A percentile compares a stretch with the other conserved stretches of the same genome.
Evolutionary conservation across 2,329 filamentous ascomycete genomes (phyloP).

Genomic region (Arthrobotrys entomopaga): DNA sequence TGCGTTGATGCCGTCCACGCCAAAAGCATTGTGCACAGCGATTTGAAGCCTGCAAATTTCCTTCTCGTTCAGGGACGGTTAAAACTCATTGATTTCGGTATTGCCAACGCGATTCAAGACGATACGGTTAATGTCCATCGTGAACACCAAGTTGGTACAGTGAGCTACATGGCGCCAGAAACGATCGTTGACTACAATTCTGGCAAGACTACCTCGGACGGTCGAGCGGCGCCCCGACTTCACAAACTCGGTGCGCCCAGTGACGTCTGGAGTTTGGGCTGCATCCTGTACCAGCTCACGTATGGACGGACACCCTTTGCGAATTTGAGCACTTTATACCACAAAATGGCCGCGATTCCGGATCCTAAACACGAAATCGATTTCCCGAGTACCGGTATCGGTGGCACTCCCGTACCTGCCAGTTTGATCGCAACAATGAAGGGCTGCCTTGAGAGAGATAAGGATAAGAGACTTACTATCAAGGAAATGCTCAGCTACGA

Average conservation of each 20-base stretch:
- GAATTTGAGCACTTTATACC: slow-evolving; percentile 87
- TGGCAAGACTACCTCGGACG: slow-evolving; percentile 66
- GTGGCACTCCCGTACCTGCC: slow-evolving; percentile 70
- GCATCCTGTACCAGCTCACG: slow-evolving; percentile 97
- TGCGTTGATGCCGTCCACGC: slow-evolving; percentile 90
- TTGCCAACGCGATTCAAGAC: slow-evolving; percentile 96
- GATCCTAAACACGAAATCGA: slow-evolving; percentile 79
- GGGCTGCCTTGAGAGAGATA: slow-evolving; percentile 72
- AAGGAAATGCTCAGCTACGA: slow-evolving; percentile 70
- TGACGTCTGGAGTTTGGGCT: slow-evolving; percentile 95
- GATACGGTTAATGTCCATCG: slow-evolving; percentile 97
- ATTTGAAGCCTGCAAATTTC: slow-evolving; percentile 97
- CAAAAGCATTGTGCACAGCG: slow-evolving; percentile 92
- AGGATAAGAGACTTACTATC: slow-evolving; percentile 72
- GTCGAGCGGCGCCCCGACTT: slow-evolving; percentile 63
- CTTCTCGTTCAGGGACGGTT: slow-evolving; percentile 87
- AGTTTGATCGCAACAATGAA: slow-evolving; percentile 72
- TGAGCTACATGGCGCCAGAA: slow-evolving; percentile 99
- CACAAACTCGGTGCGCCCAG: slow-evolving; percentile 97
- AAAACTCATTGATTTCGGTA: slow-evolving; percentile 98
- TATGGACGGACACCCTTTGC: slow-evolving; percentile 97
- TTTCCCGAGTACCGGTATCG: slow-evolving; percentile 75
- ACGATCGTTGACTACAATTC: slow-evolving; percentile 86
- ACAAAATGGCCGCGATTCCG: slow-evolving; percentile 85
- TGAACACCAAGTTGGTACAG: slow-evolving; percentile 92